Evolutionary conservation across 225 moss, liverwort and hornwort genomes (phyloP), one percentile per base, ranked within the genome.

Genomic region (Physcomitrellopsis africana): DNA sequence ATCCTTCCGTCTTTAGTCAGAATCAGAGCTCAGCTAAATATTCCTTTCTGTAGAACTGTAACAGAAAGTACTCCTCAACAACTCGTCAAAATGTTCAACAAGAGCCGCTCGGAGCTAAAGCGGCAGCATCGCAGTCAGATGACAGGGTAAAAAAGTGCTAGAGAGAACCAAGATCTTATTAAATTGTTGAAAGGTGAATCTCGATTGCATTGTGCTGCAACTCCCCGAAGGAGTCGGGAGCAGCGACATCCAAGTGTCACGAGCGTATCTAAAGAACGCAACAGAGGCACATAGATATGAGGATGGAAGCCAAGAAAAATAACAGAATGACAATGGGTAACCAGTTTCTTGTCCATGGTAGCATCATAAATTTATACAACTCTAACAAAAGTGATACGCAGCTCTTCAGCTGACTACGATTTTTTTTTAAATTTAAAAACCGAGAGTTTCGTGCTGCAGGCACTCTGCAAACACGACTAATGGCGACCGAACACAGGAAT

Each of bases 291-390:
- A 23, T 47, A 81, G 2, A 17, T n/a, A 32, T 22, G 11, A 49
- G 54, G 46, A 27, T 55, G 46, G 12, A 58, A n/a, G 48, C 44
- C 69, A 45, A 68, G 74, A 75, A 10, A 37, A 1, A 57, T 42
- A 26, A 16, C 27, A 68, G 14, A 68, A 59, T 45, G 63, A 63
- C 63, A 51, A 61, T 1, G 27, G 67, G 72, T 26, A 63, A 58
- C 69, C 52, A 68, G 65, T 51, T 57, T 53, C 68, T 72, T 75
- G 62, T 68, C 54, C 68, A 32, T 69, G 41, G 59, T 51, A 59
- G 23, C 69, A 80, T 58, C 65, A 69, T 73, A 72, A 69, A 20
- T 73, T 73, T 70, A 14, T 77, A 77, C 77, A 77, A 53, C 72
- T 63, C 47, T 60, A 58, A 58, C 51, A 52, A 58, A 54, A 63